Base-by-base conservation (phyloP, 352 stramenopile genomes). In the Pythium plurisporium region DNA sequence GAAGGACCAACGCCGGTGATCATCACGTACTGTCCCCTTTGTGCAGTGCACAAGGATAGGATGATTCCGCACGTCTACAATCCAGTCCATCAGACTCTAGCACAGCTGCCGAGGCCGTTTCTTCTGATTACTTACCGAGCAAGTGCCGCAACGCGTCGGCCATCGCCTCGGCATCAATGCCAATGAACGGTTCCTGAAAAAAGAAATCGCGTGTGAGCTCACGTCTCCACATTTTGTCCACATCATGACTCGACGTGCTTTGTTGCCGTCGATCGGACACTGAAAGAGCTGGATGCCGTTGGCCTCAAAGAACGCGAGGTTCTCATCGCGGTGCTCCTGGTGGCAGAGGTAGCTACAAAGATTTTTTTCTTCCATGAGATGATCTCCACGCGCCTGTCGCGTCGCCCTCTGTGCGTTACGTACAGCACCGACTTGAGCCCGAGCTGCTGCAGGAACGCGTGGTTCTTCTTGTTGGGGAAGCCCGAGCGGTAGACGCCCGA, bases 401-500 rank as follows among this genome's bases (percentile, higher is more conserved):
- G n/a, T n/a, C n/a, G n/a, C n/a, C n/a, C n/a, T n/a, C n/a, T 23
- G 12, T 26, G 4, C 20, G 3, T 29, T 15, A 91, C 75, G 65
- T 73, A 94, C 76, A 96, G 65, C 22, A 96, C 82, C 22, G 84
- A 93, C 58, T 91, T 89, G 43, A 96, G 70, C 3, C 82, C 83
- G 11, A 96, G 70, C 62, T 92, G 72, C 72, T 91, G 79, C 19
- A 96, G 66, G 56, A 96, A 96, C 15, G 78, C 70, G 53, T 94
- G 80, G 58, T 96, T 95, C 62, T 95, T 95, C 54, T 73, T 74
- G 69, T 94, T 94, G 8, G 87, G 87, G 59, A 94, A 95, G 4
- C 84, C 83, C 0, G 82, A 94, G 55, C 87, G 80, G 69, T 96
- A 96, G 43, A 96, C 83, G 45, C 85, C 87, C 26, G 79, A 86